A percentile compares a stretch with the other conserved stretches of the same genome.
These are phyloP conservation scores for Colletotrichum horii DNA, from an alignment of 2,329 filamentous ascomycete species.

Conservation along the genomic window DNA sequence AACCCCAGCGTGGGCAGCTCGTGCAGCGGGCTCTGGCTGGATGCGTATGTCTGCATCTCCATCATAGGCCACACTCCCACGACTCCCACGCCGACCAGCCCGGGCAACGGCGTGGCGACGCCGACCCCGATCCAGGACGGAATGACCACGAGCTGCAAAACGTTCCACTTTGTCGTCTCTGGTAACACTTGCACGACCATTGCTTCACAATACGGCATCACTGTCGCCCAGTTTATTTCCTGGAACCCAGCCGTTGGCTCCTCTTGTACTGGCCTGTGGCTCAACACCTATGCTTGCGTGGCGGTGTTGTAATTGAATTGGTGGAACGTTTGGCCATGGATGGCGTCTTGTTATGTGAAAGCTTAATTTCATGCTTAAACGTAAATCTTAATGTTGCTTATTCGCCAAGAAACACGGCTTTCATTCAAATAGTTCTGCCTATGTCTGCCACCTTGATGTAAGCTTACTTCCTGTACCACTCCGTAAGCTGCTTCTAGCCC, in stretches of 20 bases:
- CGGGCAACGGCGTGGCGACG: slow-evolving; percentile 19
- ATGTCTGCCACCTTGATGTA: no score
- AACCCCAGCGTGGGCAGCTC: slow-evolving; percentile 18
- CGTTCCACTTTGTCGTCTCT: slow-evolving; percentile 12
- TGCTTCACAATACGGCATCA: not conserved
- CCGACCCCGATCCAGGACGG: slow-evolving; percentile 13
- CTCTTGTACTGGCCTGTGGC: not conserved
- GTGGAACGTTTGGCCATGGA: not conserved
- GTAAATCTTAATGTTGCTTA: not conserved
- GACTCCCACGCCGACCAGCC: not conserved
- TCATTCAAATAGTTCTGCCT: no score
- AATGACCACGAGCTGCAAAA: slow-evolving; percentile 23
- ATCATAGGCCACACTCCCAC: slow-evolving; percentile 20
- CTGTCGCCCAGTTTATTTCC: not conserved
- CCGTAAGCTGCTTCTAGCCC: no score
- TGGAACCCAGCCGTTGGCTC: not conserved
- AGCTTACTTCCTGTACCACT: not conserved
- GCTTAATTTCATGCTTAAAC: not conserved
- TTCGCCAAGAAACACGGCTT: no score
- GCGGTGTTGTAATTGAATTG: not conserved
- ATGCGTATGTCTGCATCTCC: slow-evolving; percentile 14
- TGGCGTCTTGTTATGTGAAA: not conserved
- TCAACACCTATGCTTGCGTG: not conserved
- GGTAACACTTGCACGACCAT: slow-evolving; percentile 14
- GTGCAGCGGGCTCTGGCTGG: slow-evolving; percentile 19